Conservation (phyloP, 176 grass and related monocot species). For the Areca catechu region DNA sequence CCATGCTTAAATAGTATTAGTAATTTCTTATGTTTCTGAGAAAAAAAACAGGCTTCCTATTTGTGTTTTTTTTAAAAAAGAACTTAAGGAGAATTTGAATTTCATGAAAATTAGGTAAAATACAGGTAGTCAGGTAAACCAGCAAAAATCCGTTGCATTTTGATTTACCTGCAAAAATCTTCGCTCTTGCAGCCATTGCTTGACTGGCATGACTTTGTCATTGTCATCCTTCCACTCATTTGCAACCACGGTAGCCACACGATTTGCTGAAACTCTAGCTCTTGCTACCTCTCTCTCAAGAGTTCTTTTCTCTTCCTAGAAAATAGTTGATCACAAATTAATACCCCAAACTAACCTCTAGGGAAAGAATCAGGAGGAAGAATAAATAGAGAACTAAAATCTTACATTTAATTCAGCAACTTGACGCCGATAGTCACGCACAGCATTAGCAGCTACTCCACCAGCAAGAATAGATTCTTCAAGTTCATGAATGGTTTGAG, state of each 20-base stretch:
- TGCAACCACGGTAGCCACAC: constrained; percentile 45
- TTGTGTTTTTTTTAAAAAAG: no score
- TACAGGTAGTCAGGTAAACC: no score
- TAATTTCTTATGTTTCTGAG: no score
- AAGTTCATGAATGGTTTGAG: constrained; percentile 57
- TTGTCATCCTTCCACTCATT: constrained; percentile 82
- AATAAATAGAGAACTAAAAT: not conserved
- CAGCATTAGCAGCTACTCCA: constrained; percentile 39
- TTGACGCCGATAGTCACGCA: constrained; percentile 52
- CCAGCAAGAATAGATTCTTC: constrained; percentile 65
- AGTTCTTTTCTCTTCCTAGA: constrained; percentile 83
- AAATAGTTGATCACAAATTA: constrained; percentile 3
- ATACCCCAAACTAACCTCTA: no score
- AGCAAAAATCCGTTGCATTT: no score
- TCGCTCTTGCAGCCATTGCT: constrained; percentile 88
- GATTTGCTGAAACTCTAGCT: constrained; percentile 62
- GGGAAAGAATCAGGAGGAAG: no score
- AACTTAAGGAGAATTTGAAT: no score
- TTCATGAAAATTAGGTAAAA: no score
- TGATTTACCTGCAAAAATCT: constrained; percentile 55
- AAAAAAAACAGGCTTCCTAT: no score
- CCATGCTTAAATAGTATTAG: no score
- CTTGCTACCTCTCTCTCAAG: constrained; percentile 77
- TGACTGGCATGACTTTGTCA: constrained; percentile 62
- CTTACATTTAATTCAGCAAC: constrained; percentile 53